Base-by-base conservation (phyloP, 345 rosid species). In the Eucalyptus regnans region DNA sequence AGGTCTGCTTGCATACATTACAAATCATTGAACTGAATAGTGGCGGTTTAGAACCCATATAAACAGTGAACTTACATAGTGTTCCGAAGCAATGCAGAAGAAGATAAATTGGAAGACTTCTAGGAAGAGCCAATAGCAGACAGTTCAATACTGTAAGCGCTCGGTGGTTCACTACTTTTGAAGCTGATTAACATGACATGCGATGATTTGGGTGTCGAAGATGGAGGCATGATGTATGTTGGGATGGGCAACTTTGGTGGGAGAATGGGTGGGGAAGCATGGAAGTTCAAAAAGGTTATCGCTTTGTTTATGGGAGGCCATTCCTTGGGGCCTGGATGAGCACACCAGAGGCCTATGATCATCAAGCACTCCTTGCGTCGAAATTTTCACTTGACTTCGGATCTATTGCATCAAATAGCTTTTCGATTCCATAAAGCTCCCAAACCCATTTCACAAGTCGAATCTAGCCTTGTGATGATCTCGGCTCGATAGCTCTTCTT, bases 181-280 rank as follows among this genome's bases (percentile, higher is more conserved):
- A 71, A 71, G 46, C 1, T 71, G 81, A 41, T 18, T 46, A 27
- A 71, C 13, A 10, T 50, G 23, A 51, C 14, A 43, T 66, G 56
- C 1, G 46, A 41, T 11, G 50, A 31, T 33, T 44, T 31, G 3
- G 44, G 56, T 50, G 29, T 50, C 3, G 2, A 52, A 25, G 25
- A 71, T 71, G 81, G 14, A 23, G 56, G 87, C 20, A 12, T 3
- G 9, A 52, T 18, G 1, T 90, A 83, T 52, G 54, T 50, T 7
- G 86, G 91, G 50, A 88, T 23, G 9, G 91, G 91, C 86, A 91
- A 86, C 29, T 91, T 37, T 4, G 20, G 37, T 12, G 87, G 90
- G 66, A 89, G 89, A 41, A 41, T 41, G 41, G 41, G 41, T 4
- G 41, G 41, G 41, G 41, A 41, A 41, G 41, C 41, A 41, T 41